These are phyloP conservation scores for Trichoderma reesei DNA, from an alignment of 495 filamentous ascomycete genomes.

Conservation along the genomic window DNA sequence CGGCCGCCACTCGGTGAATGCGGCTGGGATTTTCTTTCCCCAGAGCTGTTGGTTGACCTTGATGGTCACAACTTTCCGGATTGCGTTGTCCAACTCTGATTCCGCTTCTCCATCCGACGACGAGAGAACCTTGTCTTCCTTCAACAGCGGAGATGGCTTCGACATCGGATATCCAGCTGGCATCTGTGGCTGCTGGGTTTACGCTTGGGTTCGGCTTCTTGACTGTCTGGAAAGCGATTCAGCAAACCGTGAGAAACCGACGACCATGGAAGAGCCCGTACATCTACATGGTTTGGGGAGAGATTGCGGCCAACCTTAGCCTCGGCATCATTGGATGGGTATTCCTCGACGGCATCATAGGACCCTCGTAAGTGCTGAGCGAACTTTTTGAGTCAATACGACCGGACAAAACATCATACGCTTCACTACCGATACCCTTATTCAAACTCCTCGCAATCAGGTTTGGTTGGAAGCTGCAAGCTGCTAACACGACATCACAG, in stretches of 20 bases:
- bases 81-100: no score
- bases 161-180: constrained; percentile 15
- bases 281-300: constrained; percentile 35
- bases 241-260: constrained; percentile 23
- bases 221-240: constrained; percentile 30
- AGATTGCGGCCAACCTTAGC: constrained; percentile 27
- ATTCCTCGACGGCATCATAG: constrained; percentile 25
- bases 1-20: not conserved
- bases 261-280: constrained; percentile 22
- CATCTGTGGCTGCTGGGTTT: constrained; percentile 30
- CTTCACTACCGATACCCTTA: not conserved
- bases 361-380: constrained; percentile 19
- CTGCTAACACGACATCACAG: constrained; percentile 3
- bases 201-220: constrained; percentile 33
- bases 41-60: not conserved
- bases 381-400: not conserved
- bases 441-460: not conserved
- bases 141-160: not conserved
- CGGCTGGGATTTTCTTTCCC: not conserved
- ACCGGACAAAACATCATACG: not conserved
- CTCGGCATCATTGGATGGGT: constrained; percentile 31
- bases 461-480: not conserved
- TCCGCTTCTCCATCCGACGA: no score
- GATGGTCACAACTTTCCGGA: not conserved
- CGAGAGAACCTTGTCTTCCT: not conserved